Evolutionary conservation across 2,329 filamentous ascomycete genomes (phyloP), one percentile per base, ranked within the genome.

Genomic region (Ophiostoma sp.): DNA sequence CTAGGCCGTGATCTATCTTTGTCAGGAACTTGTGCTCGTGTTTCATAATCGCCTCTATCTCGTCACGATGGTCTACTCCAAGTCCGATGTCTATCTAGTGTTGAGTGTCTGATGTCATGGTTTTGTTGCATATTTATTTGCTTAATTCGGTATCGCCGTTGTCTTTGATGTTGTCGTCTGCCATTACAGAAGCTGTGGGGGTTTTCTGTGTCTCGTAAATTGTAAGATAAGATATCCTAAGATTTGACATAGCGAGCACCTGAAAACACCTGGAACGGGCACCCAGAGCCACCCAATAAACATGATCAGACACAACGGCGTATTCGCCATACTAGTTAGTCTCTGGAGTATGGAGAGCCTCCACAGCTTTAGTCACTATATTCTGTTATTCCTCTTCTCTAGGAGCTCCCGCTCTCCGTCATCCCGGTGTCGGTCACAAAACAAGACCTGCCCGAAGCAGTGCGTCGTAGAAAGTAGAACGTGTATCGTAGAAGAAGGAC

Each of bases 281-380:
- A 55, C 49, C 27, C 16, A 27, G 8, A 55, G 49, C 49, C 49
- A 55, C n/a, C 18, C 27, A 27, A 27, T 2, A 27, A 27, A 27
- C 27, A 27, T 27, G 27, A 27, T 27, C 27, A 27, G 27, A 27
- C 27, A 27, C 27, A 27, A 27, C 27, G 27, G 27, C 27, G 27
- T 27, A 27, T 27, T 27, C 27, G 27, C 27, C 27, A 27, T 27
- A 27, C 27, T 27, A 27, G 27, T 27, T 27, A 27, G 27, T 27
- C 27, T 27, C 27, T 27, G 27, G 27, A 27, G 27, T 36, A 55
- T 27, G 49, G 49, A 18, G n/a, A 55, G 12, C 49, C 49, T n/a
- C 49, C 49, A 55, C 49, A 55, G 49, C 18, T 55, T 55, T 55
- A 55, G n/a, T 55, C 49, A 55, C n/a, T 55, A 55, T 55, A 55